A percentile compares a stretch with the other conserved stretches of the same genome.
Evolutionary conservation across 768 basidiomycete species (phyloP).

Genomic region (Pluteus cervinus): DNA sequence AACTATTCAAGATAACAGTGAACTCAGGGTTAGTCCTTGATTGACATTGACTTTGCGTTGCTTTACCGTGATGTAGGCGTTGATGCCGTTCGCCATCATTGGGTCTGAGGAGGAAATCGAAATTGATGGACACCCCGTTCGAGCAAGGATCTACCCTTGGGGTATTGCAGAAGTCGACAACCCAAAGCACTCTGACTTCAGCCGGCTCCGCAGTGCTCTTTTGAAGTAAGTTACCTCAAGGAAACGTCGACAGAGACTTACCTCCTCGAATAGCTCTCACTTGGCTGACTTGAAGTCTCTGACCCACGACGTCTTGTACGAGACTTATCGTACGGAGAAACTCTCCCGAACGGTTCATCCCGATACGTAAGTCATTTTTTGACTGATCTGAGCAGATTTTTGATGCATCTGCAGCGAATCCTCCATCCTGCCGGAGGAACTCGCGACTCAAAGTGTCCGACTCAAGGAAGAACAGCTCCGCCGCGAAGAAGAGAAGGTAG

Average conservation of each 20-base stretch:
- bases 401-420: conserved; percentile 51
- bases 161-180: conserved; percentile 98
- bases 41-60: conserved; percentile 1
- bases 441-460: conserved; percentile 93
- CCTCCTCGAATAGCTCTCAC: conserved; percentile 61
- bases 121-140: conserved; percentile 83
- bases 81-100: conserved; percentile 95
- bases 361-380: conserved; percentile 50
- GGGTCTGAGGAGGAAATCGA: conserved; percentile 97
- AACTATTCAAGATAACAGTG: conserved; percentile 95
- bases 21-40: conserved; percentile 63
- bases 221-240: conserved; percentile 57
- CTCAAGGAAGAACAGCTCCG: conserved; percentile 99
- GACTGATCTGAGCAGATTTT: not conserved
- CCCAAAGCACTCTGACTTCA: conserved; percentile 99
- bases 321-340: conserved; percentile 98
- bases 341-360: conserved; percentile 84
- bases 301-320: conserved; percentile 91
- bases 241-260: not conserved
- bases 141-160: conserved; percentile 97
- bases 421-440: conserved; percentile 91
- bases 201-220: conserved; percentile 83
- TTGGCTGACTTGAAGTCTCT: conserved; percentile 91
- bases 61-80: conserved; percentile 41
- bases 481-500: conserved; percentile 91